Base-by-base conservation (phyloP, 257 asterid species). In the Coffea eugenioides region DNA sequence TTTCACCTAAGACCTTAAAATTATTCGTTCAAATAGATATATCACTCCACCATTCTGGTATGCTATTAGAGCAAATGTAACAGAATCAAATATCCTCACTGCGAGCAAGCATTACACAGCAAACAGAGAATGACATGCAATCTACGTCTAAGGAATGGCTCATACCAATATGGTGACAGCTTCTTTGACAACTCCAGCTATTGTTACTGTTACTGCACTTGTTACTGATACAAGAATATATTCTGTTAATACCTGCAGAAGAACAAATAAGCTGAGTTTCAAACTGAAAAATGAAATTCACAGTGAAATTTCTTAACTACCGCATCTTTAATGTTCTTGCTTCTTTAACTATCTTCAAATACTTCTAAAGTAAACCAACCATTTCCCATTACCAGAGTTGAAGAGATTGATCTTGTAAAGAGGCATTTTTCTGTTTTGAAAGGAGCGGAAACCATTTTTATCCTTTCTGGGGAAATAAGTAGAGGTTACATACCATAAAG, bases 111-210 rank as follows among this genome's bases (percentile, higher is more conserved):
- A 2, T 57, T 14, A 54, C 52, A 21, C 48, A 52, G 14, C 34
- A 73, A 27, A 11, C 6, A 46, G 46, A 67, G 43, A 56, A 34
- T 34, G 73, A 2, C 27, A 34, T 52, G 64, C 59, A 79, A 73
- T 82, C 78, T 39, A 34, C 39, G 57, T 25, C 57, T 52, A 6
- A 71, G 48, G 27, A 48, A 69, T 5, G 57, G 21, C 77, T 77
- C 79, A 67, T 94, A 96, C 99, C 98, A 91, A 76, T 78, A 96
- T 94, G 65, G 99, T 96, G 27, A 96, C 98, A 71, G 99, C 98
- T 85, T 96, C 99, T 89, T 96, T 94, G 85, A 96, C 99, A 80
- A 96, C 97, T 84, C 99, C 99, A 11, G 98, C 99, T 81, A 96
- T 96, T 62, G 98, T 96, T 69, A 96, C 97, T 36, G 99, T 96